These are phyloP conservation scores for Hortaea werneckii DNA, from an alignment of 2,329 filamentous ascomycete species.

Conservation along the genomic window DNA sequence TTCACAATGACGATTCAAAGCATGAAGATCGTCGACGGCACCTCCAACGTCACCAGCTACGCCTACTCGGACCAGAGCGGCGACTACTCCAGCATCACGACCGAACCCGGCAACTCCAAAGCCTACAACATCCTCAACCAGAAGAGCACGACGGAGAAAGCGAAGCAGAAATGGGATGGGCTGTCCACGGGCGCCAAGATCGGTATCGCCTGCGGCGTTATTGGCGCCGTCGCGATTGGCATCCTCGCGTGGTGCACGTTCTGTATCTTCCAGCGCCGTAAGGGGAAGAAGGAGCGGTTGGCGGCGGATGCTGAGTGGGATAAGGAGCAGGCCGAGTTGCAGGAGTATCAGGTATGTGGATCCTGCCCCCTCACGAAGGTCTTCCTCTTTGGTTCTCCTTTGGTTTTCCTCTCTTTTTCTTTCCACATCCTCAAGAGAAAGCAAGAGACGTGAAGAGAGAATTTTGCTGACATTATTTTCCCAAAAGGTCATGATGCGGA, in stretches of 20 bases:
- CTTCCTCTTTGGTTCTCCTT: no score
- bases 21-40: slow-evolving; percentile 25
- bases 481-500: no score
- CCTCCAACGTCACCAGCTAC: slow-evolving; percentile 28
- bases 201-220: slow-evolving; percentile 36
- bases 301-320: slow-evolving; percentile 39
- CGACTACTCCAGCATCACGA: slow-evolving; percentile 36
- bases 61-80: slow-evolving; percentile 31
- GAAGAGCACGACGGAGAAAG: slow-evolving; percentile 33
- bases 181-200: slow-evolving; percentile 39
- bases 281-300: slow-evolving; percentile 39
- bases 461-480: no score
- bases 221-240: slow-evolving; percentile 30
- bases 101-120: slow-evolving; percentile 21
- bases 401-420: no score
- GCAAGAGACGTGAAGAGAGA: no score
- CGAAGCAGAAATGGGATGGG: slow-evolving; percentile 31
- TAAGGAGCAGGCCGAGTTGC: slow-evolving; percentile 27
- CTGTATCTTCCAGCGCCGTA: slow-evolving; percentile 41
- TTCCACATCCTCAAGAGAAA: no score
- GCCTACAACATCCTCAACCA: slow-evolving; percentile 26
- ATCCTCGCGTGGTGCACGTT: slow-evolving; percentile 30
- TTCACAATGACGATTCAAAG: slow-evolving; percentile 27
- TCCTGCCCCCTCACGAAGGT: no score
- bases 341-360: slow-evolving; percentile 22